phyloP scores from a whole-genome alignment of 305 asterid genomes.

The Fraxinus xanthoxyloides region DNA sequence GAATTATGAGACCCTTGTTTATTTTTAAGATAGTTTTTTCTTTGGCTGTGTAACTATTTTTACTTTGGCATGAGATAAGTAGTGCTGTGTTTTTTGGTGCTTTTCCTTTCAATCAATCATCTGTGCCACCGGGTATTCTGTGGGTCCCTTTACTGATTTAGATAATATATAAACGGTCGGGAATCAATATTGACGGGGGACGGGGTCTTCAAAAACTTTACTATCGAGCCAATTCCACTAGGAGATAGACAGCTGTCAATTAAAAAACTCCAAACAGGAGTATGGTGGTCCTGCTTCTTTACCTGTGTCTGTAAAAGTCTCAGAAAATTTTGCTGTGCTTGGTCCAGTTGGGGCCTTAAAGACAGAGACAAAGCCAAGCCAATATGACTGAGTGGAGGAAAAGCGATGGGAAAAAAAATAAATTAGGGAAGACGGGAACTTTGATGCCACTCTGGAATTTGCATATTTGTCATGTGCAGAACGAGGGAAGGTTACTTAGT shows the following conservation, averaged over 20 bases:
- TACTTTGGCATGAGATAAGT: constrained; percentile 9
- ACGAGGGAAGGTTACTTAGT: background rate
- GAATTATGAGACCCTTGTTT: background rate
- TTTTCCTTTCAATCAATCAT: background rate
- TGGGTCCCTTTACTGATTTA: background rate
- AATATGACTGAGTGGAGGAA: background rate
- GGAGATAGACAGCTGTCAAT: background rate
- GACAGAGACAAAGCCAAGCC: background rate
- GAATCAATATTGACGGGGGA: background rate
- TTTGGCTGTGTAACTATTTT: constrained; percentile 12
- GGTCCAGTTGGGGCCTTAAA: constrained; percentile 15
- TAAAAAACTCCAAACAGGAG: background rate
- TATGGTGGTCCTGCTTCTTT: background rate
- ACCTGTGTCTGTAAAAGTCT: background rate
- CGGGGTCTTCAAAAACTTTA: background rate
- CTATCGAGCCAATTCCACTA: background rate
- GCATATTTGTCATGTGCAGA: background rate
- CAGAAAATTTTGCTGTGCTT: constrained; percentile 15
- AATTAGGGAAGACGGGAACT: background rate
- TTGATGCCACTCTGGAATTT: constrained; percentile 7
- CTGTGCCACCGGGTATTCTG: background rate
- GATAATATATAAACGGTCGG: background rate
- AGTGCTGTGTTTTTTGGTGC: constrained; percentile 8
- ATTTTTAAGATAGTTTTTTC: background rate
- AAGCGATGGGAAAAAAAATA: no score